phyloP scores from a whole-genome alignment of 139 green algal species.

The Closterium sp. region DNA sequence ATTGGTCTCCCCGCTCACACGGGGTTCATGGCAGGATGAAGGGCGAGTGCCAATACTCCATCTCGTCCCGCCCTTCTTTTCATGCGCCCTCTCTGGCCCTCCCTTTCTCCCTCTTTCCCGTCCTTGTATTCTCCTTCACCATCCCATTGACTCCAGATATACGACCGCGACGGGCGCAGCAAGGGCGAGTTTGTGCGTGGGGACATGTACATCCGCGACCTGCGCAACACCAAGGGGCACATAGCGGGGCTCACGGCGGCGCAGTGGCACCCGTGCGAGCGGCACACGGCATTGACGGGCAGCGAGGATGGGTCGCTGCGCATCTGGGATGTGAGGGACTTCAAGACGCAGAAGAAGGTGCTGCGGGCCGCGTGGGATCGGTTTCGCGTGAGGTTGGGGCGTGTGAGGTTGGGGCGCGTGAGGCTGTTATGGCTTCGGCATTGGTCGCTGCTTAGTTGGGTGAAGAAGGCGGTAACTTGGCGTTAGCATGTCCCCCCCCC shows the following conservation, averaged over 20 bases:
- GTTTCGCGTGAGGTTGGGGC: no score
- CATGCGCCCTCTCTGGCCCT: background rate
- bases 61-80: background rate
- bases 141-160: no score
- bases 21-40: no score
- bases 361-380: background rate
- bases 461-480: no score
- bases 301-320: conserved; percentile 87
- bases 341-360: conserved; percentile 74
- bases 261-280: conserved; percentile 84
- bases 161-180: conserved; percentile 77
- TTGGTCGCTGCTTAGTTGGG: no score
- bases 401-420: no score
- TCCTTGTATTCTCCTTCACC: no score
- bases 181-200: conserved; percentile 76
- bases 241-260: conserved; percentile 72
- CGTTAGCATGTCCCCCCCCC: no score
- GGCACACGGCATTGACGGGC: conserved; percentile 73
- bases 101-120: background rate
- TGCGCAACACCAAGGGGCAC: conserved; percentile 92
- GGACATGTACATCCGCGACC: conserved; percentile 96
- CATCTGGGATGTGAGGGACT: conserved; percentile 77
- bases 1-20: no score
- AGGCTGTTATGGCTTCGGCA: no score
- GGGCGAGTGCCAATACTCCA: no score